Evolutionary conservation across 1,139 yeast species (phyloP).

Genomic region (Suhomyces anneliseae): DNA sequence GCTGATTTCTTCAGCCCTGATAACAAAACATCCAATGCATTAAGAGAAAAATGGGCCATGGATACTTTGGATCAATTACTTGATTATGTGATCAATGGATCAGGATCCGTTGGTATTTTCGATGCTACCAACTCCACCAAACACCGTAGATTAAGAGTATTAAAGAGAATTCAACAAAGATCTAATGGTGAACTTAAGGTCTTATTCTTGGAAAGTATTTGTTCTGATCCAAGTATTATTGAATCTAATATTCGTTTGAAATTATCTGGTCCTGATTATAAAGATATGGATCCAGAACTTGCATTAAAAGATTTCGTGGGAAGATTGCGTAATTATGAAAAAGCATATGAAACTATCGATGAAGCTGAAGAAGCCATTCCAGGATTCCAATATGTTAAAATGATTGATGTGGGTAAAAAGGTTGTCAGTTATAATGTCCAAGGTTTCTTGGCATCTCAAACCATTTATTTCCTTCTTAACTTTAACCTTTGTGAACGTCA

Average conservation of each 20-base stretch:
- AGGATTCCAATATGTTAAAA: constrained; percentile 81
- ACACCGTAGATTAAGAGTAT: constrained; percentile 64
- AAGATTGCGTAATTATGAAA: constrained; percentile 79
- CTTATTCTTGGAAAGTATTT: constrained; percentile 80
- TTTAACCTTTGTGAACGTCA: constrained; percentile 89
- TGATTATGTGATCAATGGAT: constrained; percentile 75
- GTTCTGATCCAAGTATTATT: constrained; percentile 74
- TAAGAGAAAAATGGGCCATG: constrained; percentile 95
- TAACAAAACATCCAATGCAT: constrained; percentile 59
- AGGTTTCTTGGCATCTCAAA: constrained; percentile 91
- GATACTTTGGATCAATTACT: constrained; percentile 85
- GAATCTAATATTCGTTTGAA: constrained; percentile 83
- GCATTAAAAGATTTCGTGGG: constrained; percentile 83
- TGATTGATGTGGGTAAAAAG: constrained; percentile 94
- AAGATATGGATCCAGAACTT: constrained; percentile 75
- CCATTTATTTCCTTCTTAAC: constrained; percentile 84
- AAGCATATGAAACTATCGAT: constrained; percentile 87
- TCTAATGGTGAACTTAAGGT: constrained; percentile 77
- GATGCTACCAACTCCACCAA: constrained; percentile 95
- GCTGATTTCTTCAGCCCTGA: constrained; percentile 89
- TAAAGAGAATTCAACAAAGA: constrained; percentile 68
- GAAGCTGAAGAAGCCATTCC: constrained; percentile 58
- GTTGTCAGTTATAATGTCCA: constrained; percentile 89
- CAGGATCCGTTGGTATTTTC: constrained; percentile 90
- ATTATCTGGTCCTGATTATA: constrained; percentile 91